Conservation (phyloP, 2,329 filamentous ascomycete species). For the Immersiporthe knoxdaviesiana region DNA sequence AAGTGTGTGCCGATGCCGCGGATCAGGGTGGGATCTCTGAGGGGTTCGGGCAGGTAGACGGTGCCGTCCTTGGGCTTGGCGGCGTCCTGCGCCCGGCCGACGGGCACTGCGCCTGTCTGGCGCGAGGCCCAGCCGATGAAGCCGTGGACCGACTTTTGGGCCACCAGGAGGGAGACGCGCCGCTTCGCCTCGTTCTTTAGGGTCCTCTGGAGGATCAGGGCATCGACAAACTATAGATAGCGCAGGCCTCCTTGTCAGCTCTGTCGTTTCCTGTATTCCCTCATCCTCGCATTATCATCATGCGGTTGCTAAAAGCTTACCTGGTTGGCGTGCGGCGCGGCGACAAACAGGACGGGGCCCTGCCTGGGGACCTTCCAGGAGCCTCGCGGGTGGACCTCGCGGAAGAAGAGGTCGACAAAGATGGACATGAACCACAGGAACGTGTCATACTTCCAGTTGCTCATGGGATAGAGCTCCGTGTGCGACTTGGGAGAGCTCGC, state of each 20-base stretch:
- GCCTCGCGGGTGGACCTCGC: conserved; percentile 92
- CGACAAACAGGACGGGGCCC: conserved; percentile 92
- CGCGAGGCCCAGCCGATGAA: conserved; percentile 89
- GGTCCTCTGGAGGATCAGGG: conserved; percentile 88
- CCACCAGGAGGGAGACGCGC: conserved; percentile 89
- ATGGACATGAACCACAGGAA: conserved; percentile 80
- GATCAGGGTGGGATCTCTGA: conserved; percentile 80
- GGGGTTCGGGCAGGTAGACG: conserved; percentile 87
- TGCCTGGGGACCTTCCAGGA: conserved; percentile 91
- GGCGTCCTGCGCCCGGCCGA: conserved; percentile 86
- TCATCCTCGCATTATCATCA: not conserved
- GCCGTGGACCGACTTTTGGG: conserved; percentile 91
- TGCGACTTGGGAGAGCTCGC: conserved; percentile 34
- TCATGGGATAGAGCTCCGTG: conserved; percentile 70
- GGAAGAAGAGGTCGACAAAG: conserved; percentile 94
- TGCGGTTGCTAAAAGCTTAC: conserved; percentile 53
- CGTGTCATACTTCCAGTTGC: conserved; percentile 74
- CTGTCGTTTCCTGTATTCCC: too few relatives aligned
- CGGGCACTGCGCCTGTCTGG: conserved; percentile 87
- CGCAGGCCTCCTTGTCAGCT: not conserved
- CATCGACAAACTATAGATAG: conserved; percentile 80
- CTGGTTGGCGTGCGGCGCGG: conserved; percentile 95
- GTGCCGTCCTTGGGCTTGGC: conserved; percentile 78
- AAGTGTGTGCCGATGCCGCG: conserved; percentile 83
- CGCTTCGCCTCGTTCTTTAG: conserved; percentile 84